Base-by-base conservation (phyloP, 441 rosid genomes). In the Oxalis stricta region DNA sequence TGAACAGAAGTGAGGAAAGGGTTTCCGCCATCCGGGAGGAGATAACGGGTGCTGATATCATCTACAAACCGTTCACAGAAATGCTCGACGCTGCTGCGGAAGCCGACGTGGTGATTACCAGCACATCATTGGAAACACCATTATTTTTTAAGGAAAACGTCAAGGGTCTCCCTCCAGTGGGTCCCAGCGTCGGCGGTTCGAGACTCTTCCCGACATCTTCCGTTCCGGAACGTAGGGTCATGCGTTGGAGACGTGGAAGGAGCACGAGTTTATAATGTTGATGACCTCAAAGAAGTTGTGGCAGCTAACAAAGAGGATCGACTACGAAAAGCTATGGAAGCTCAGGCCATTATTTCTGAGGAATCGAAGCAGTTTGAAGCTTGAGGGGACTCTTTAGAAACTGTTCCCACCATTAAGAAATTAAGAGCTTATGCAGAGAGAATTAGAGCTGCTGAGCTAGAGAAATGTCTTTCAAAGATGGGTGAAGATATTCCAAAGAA, bases 271-370 rank as follows among this genome's bases (percentile, higher is more conserved):
- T 89, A 79, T 70, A 89, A 89, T 46, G 96, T 89, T 2, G 98
- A 85, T 61, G 86, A 82, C 66, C 94, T 89, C 33, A 89, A 82
- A 64, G 98, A 89, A 64, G 98, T 89, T 3, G 98, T 89, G 56
- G 87, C 88, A 15, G 92, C 98, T 19, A 89, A 89, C 41, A 85
- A 82, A 67, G 96, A 89, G 71, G 98, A 85, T 49, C 73, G 94
- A 9, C 67, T 75, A 52, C 59, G 71, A 44, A 85, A 82, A 64
- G 94, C 94, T 18, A 77, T 70, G 92, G 97, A 89, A 68, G 97
- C 97, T 66, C 86, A 76, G 48, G 66, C 64, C 38, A 82, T 89
- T 41, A 82, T 85, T 24, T 22, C 65, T 2, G 88, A 82, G 57
- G 97, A 85, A 65, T 73, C 88, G 3, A 75, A 75, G 45, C 77